Conservation (phyloP, 139 green algal species). For the Chlorella sp. region DNA sequence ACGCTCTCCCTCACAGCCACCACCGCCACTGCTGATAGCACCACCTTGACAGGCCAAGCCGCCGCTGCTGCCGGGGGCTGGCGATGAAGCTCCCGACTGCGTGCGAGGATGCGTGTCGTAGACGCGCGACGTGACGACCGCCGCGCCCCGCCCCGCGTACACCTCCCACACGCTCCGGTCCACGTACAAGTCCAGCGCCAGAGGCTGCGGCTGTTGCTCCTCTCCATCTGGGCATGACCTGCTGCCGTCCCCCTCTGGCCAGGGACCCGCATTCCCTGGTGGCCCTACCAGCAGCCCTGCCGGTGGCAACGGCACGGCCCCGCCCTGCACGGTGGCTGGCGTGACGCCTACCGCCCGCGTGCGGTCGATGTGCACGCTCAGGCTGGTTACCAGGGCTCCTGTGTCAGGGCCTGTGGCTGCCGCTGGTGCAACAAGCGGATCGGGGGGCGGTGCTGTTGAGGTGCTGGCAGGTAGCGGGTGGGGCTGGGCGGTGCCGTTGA, state of each 20-base stretch:
- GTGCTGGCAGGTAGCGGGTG: background rate
- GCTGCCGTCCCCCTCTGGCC: too few species aligned
- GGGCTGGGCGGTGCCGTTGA: background rate
- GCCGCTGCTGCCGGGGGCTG: too few species aligned
- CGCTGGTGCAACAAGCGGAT: background rate
- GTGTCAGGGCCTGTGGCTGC: background rate
- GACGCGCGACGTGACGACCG: constrained; percentile 2
- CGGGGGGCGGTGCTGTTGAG: background rate
- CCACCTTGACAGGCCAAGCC: too few species aligned
- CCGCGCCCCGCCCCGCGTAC: constrained; percentile 10
- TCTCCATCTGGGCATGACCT: too few species aligned
- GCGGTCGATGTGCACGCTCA: background rate
- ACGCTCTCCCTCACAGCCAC: too few species aligned
- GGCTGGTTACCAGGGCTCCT: background rate
- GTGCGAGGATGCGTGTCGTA: constrained; percentile 7
- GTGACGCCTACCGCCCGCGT: background rate
- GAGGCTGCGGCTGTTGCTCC: too few species aligned
- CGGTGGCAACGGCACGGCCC: constrained; percentile 3
- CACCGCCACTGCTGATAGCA: too few species aligned
- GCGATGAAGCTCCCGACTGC: background rate
- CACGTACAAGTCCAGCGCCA: constrained; percentile 10
- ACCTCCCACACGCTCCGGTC: constrained; percentile 15
- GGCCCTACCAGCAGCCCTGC: background rate
- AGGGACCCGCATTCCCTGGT: too few species aligned
- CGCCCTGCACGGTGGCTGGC: background rate